These are phyloP conservation scores for Capronia epimyces DNA, from an alignment of 2,329 filamentous ascomycete genomes.

Conservation along the genomic window DNA sequence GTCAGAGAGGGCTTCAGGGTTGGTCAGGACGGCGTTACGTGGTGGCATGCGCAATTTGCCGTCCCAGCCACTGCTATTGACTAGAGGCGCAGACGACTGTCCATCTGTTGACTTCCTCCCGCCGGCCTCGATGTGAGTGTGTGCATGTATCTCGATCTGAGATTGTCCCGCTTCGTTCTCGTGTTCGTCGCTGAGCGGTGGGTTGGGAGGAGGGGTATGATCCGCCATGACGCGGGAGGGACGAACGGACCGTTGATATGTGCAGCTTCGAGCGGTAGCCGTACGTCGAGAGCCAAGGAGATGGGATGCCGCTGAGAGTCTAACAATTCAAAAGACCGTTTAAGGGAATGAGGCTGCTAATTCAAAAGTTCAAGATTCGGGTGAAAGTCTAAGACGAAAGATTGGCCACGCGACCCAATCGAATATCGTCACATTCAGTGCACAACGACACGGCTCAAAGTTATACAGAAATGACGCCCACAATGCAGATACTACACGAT, in stretches of 20 bases:
- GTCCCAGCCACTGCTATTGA: conserved; percentile 44
- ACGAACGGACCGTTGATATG: neutral
- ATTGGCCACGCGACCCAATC: conserved; percentile 3
- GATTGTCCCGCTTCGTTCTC: neutral
- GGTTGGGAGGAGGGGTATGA: conserved; percentile 5
- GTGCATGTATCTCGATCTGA: conserved; percentile 7
- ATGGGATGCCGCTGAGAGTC: neutral
- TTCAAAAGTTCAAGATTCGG: too few species aligned
- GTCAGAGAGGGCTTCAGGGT: conserved; percentile 77
- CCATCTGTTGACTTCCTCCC: conserved; percentile 2
- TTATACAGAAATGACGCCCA: neutral
- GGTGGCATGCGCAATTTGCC: conserved; percentile 38
- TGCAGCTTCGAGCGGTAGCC: neutral
- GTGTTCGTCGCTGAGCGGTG: neutral
- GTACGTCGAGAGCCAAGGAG: neutral
- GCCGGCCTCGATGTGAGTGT: conserved; percentile 19
- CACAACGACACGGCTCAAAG: neutral
- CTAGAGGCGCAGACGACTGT: conserved; percentile 11
- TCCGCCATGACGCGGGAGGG: conserved; percentile 10
- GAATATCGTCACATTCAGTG: conserved; percentile 1
- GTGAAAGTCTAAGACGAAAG: neutral
- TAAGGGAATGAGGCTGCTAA: too few species aligned
- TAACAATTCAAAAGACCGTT: too few species aligned
- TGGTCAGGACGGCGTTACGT: conserved; percentile 66
- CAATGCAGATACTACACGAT: neutral